Conservation (phyloP, 163 green algal genomes). For the Coccomyxa subellipsoidea region DNA sequence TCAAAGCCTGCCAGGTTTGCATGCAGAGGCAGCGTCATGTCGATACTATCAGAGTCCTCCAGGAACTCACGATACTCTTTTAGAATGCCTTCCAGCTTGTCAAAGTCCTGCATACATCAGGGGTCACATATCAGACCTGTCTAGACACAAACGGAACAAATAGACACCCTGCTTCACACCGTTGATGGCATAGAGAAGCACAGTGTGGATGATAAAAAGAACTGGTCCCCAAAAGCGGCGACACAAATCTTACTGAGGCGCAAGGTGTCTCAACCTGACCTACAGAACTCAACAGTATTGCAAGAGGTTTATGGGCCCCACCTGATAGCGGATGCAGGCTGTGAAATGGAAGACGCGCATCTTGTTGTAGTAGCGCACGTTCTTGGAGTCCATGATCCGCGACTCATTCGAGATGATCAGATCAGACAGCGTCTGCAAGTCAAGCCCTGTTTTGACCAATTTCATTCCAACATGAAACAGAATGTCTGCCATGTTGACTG, state of each 20-base stretch:
- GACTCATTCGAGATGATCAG: slow-evolving; percentile 34
- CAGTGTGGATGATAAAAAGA: no score
- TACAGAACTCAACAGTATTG: no score
- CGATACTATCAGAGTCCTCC: background rate
- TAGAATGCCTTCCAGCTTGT: slow-evolving; percentile 12
- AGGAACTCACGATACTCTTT: background rate
- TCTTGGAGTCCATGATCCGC: background rate
- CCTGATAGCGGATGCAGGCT: background rate
- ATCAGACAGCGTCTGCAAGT: slow-evolving; percentile 26
- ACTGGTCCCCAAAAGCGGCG: no score
- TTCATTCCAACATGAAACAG: no score
- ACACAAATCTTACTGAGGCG: no score
- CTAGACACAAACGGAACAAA: no score
- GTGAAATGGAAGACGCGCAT: slow-evolving; percentile 6
- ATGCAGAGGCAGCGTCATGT: background rate
- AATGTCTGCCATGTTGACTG: background rate
- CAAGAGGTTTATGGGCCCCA: no score
- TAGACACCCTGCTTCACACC: no score
- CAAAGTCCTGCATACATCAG: slow-evolving; percentile 6
- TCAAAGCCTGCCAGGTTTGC: background rate
- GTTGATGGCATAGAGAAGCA: no score
- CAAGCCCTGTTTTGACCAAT: background rate
- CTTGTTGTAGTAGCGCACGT: slow-evolving; percentile 17
- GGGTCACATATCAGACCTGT: no score
- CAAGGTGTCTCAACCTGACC: no score